Base-by-base conservation (phyloP, 305 asterid species). In the Fraxinus paxiana region DNA sequence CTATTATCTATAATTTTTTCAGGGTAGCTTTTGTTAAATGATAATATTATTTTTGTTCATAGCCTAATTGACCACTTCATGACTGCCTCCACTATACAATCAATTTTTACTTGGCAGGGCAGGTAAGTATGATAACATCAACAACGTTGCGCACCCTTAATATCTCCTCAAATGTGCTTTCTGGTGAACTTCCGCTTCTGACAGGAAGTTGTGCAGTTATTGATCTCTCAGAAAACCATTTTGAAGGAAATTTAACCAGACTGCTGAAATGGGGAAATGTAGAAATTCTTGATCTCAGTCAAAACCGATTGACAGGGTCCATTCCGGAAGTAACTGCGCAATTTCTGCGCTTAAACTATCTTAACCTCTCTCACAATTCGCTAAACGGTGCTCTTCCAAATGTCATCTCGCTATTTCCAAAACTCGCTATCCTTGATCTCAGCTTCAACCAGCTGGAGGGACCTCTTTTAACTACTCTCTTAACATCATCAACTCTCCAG, bases 271-370 rank as follows among this genome's bases (percentile, higher is more conserved):
- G 98, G 99, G 98, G 87, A 59, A 92, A 92, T 84, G 76, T 96
- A 41, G 98, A 96, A 85, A 73, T 88, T 65, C 94, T 96, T 76
- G 98, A 96, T 88, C 93, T 94, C 73, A 94, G 99, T 85, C 93
- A 87, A 83, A 96, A 96, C 79, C 88, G 82, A 51, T 84, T 96
- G 87, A 80, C 88, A 4, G 99, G 99, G 51, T 34, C 89, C 83
- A 84, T 96, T 73, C 97, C 94, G 1, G 97, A 94, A 85, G 90
- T 70, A 33, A 94, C 95, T 22, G 92, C 96, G 15, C 98, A 92
- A 28, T 94, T 96, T 84, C 75, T 94, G 84, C 97, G 97, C 31
- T 82, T 96, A 79, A 89, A 90, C 87, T 80, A 88, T 87, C 92
- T 96, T 56, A 94, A 96, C 88, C 85, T 94, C 84, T 96, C 99